Conservation (phyloP, 2,329 filamentous ascomycete genomes). For the Periconia sp. region DNA sequence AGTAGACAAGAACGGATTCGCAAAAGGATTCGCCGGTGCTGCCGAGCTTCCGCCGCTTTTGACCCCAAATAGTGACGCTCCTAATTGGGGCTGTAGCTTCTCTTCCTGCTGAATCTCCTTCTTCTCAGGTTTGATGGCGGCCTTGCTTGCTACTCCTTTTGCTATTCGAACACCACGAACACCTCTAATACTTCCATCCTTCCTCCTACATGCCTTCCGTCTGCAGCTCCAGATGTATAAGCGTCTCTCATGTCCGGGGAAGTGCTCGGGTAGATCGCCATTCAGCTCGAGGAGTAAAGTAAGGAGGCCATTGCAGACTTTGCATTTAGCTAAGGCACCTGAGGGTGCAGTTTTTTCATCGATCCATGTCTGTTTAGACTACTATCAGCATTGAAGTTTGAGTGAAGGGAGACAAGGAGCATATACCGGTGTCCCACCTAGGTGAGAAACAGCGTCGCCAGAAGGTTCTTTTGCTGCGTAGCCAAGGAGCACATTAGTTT, state of each 20-base stretch:
- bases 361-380: slow-evolving; percentile 72
- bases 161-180: slow-evolving; percentile 70
- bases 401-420: neutral
- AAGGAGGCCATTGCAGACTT: slow-evolving; percentile 83
- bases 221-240: slow-evolving; percentile 87
- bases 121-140: slow-evolving; percentile 21
- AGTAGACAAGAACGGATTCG: slow-evolving; percentile 66
- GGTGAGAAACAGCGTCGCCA: slow-evolving; percentile 83
- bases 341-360: slow-evolving; percentile 74
- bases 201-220: slow-evolving; percentile 78
- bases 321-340: slow-evolving; percentile 80
- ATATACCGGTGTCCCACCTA: slow-evolving; percentile 86
- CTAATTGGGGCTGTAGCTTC: slow-evolving; percentile 58
- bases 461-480: slow-evolving; percentile 82
- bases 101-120: slow-evolving; percentile 32
- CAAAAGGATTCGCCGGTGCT: slow-evolving; percentile 36
- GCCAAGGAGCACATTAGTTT: slow-evolving; percentile 88
- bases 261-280: slow-evolving; percentile 84
- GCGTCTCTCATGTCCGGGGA: slow-evolving; percentile 84
- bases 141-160: slow-evolving; percentile 39
- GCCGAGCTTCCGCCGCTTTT: slow-evolving; percentile 47
- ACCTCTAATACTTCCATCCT: slow-evolving; percentile 79
- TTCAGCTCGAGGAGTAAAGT: slow-evolving; percentile 88
- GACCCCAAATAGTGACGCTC: slow-evolving; percentile 73
- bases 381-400: slow-evolving; percentile 2